Evolutionary conservation across 73 alveolate species (phyloP), one percentile per base, ranked within the genome.

Genomic region (Paramecium tetraurelia): DNA sequence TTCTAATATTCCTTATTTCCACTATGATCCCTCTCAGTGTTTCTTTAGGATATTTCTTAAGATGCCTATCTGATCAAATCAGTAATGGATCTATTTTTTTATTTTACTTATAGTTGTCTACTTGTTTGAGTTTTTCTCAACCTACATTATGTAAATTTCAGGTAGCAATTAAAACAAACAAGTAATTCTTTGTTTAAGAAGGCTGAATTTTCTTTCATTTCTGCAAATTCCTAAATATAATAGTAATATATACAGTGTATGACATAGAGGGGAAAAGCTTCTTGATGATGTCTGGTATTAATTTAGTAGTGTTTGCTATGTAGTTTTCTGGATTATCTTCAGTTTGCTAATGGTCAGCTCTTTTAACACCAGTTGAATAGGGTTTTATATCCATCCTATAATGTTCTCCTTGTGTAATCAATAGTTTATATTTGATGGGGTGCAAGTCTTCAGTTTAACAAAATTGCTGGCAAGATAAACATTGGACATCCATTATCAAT

Each of bases 381-480:
- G 70, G 11, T 48, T 80, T 80, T 2, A 80, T 80, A 12, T 80
- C 90, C 90, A 80, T 80, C 8, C 90, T 80, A 80, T 44, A 14
- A 20, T 80, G 70, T 44, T 44, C 21, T 80, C 57, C 31, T 24
- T 6, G 8, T 9, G 46, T 27, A 1, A 80, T 46, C 21, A 80
- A 14, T 9, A 3, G 7, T 44, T 22, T 1, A 43, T 80, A 80
- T 31, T 41, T 40, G 29, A 80, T 46, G 5, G 46, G 63, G 20
- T 80, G 48, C 7, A 80, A 46, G 46, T 80, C 90, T 80, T 41
- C 57, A 24, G 36, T 9, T 46, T 80, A 48, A 48, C 90, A 80
- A 14, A 20, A 80, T 48, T 40, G 14, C 27, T 22, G 22, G 12
- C 90, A 80, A 0, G 70, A 20, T 21, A 80, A 14, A 80, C 90